A percentile compares a stretch with the other conserved stretches of the same genome.
phyloP scores from a whole-genome alignment of 768 basidiomycete genomes.

The Tephrocybe sp. region DNA sequence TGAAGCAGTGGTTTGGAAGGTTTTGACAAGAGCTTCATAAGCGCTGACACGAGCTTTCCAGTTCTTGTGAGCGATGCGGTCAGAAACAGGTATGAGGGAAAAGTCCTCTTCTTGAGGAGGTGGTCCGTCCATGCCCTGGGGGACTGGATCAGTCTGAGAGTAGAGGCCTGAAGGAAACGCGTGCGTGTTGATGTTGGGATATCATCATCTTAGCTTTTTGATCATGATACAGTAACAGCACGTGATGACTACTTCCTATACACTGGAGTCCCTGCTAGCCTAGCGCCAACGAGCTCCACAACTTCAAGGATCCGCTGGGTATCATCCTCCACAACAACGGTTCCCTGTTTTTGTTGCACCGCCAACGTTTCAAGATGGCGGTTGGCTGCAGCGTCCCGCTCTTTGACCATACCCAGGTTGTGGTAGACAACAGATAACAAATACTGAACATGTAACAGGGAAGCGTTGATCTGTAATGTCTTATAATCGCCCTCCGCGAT shows the following conservation, averaged over 20 bases:
- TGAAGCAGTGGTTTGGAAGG: slow-evolving; percentile 84
- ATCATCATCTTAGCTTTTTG: neutral
- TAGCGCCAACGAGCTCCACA: slow-evolving; percentile 56
- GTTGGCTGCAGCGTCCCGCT: slow-evolving; percentile 54
- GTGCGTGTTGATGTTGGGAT: slow-evolving; percentile 7
- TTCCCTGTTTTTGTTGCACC: slow-evolving; percentile 39
- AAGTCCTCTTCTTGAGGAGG: slow-evolving; percentile 95
- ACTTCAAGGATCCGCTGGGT: slow-evolving; percentile 54
- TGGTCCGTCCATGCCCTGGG: slow-evolving; percentile 75
- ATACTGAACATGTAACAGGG: slow-evolving; percentile 70
- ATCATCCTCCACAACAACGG: slow-evolving; percentile 47
- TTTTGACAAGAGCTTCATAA: slow-evolving; percentile 84
- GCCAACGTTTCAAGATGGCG: slow-evolving; percentile 47
- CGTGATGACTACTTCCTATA: slow-evolving; percentile 12
- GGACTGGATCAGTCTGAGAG: slow-evolving; percentile 7
- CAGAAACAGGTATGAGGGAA: slow-evolving; percentile 68
- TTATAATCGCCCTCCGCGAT: slow-evolving; percentile 67
- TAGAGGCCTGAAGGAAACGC: slow-evolving; percentile 18
- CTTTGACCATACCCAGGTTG: slow-evolving; percentile 53
- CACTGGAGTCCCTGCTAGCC: slow-evolving; percentile 42
- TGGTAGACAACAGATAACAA: slow-evolving; percentile 68
- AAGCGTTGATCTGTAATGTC: slow-evolving; percentile 53
- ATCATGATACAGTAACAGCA: slow-evolving; percentile 6
- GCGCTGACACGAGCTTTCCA: slow-evolving; percentile 98
- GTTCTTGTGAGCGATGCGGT: slow-evolving; percentile 90